phyloP scores from a whole-genome alignment of 176 grass and related monocot species.

The Aegilops tauschii region DNA sequence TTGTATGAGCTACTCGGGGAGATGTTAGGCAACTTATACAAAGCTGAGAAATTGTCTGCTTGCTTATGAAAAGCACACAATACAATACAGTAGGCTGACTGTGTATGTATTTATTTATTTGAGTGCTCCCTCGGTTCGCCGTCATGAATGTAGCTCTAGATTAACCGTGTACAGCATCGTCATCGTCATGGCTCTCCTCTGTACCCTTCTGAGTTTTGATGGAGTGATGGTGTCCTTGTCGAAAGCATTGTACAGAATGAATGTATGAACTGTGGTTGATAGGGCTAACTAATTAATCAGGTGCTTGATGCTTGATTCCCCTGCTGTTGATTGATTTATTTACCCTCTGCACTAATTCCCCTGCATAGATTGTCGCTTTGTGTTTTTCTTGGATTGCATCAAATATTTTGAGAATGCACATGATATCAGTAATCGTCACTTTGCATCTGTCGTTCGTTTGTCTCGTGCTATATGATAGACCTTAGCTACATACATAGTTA shows the following conservation, averaged over 20 bases:
- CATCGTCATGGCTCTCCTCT: background rate
- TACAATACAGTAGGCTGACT: background rate
- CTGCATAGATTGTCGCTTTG: too few relatives aligned
- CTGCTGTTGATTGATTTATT: background rate
- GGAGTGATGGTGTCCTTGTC: background rate
- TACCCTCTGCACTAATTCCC: background rate
- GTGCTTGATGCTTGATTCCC: constrained; percentile 25
- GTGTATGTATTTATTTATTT: background rate
- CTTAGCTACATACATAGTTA: too few relatives aligned
- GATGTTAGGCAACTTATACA: constrained; percentile 54
- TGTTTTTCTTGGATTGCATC: too few relatives aligned
- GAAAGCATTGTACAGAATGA: constrained; percentile 39
- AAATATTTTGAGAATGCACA: too few relatives aligned
- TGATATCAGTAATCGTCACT: too few relatives aligned
- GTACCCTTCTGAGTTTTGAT: background rate
- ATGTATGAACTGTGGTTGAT: constrained; percentile 11
- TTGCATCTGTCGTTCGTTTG: too few relatives aligned
- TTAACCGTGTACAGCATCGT: constrained; percentile 29
- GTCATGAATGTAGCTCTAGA: constrained; percentile 20
- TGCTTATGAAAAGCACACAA: background rate
- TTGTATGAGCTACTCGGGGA: constrained; percentile 71
- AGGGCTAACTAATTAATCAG: background rate
- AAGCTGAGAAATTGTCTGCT: constrained; percentile 30
- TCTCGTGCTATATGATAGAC: too few relatives aligned
- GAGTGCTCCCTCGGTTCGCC: background rate